Percentiles rank a stretch among this genome's conserved stretches.
Evolutionary conservation across 176 grass and related monocot species (phyloP).

Genomic region (Cocos nucifera): DNA sequence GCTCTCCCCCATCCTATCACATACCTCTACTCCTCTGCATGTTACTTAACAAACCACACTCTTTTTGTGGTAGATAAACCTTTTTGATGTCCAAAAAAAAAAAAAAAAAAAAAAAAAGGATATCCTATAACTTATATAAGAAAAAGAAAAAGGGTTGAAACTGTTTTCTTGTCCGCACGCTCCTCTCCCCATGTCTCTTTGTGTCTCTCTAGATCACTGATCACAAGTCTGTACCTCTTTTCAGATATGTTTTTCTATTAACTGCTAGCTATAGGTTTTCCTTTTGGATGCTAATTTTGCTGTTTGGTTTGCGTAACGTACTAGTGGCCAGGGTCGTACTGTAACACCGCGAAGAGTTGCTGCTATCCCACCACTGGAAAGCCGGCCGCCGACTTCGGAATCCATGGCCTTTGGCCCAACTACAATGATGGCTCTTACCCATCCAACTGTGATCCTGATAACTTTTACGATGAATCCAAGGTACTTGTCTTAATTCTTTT

Average conservation of each 20-base stretch:
- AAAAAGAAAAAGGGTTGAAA: too few species aligned
- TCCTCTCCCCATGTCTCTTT: too few species aligned
- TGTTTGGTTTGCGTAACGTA: slow-evolving; percentile 1
- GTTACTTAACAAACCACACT: too few species aligned
- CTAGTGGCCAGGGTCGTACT: slow-evolving; percentile 91
- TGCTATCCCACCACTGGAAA: slow-evolving; percentile 82
- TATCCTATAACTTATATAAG: too few species aligned
- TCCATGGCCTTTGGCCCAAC: slow-evolving; percentile 98
- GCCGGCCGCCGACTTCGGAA: slow-evolving; percentile 80
- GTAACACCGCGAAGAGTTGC: slow-evolving; percentile 77
- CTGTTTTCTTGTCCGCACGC: too few species aligned
- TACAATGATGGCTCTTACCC: slow-evolving; percentile 79
- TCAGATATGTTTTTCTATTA: background rate
- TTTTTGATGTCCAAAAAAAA: too few species aligned
- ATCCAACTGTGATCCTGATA: slow-evolving; percentile 55
- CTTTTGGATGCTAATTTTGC: background rate
- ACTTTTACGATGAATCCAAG: slow-evolving; percentile 51
- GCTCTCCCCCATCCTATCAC: too few species aligned
- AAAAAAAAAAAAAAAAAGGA: too few species aligned
- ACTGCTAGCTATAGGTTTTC: background rate
- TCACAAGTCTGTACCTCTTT: too few species aligned
- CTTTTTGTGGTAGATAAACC: too few species aligned
- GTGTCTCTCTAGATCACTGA: too few species aligned
- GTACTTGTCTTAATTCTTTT: slow-evolving; percentile 1
- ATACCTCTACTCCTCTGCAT: too few species aligned